These are phyloP conservation scores for Botrytis galanthina DNA, from an alignment of 2,329 filamentous ascomycete genomes.

Conservation along the genomic window DNA sequence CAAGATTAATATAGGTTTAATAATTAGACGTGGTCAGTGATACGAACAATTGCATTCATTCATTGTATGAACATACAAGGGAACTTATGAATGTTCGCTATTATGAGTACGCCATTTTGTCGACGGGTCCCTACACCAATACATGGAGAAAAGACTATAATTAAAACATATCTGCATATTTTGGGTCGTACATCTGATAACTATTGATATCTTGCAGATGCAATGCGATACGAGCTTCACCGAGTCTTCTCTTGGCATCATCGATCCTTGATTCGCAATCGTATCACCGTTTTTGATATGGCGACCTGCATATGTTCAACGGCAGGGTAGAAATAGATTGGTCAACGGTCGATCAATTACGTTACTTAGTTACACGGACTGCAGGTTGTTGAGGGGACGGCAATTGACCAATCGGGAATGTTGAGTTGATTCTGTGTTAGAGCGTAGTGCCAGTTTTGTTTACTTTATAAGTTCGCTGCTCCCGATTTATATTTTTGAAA, in stretches of 20 bases:
- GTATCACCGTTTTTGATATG: not conserved
- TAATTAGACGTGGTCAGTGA: not conserved
- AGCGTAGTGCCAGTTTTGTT: not conserved
- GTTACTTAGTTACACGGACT: not conserved
- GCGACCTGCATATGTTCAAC: not conserved
- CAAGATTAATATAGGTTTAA: not conserved
- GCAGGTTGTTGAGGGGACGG: not conserved
- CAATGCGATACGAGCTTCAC: not conserved
- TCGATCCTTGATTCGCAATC: not conserved
- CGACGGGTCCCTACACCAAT: not conserved
- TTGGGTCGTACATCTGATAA: conserved; percentile 1
- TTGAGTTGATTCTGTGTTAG: not conserved
- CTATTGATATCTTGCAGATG: not conserved
- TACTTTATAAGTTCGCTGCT: not conserved
- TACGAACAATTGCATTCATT: not conserved
- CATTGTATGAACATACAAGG: not conserved
- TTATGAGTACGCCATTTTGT: not conserved
- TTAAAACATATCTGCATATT: not conserved
- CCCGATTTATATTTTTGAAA: not conserved
- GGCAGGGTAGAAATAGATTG: not conserved
- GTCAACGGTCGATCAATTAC: not conserved
- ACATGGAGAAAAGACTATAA: not conserved
- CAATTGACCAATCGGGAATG: not conserved
- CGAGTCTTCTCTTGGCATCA: not conserved
- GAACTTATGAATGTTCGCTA: not conserved